phyloP scores from a whole-genome alignment of 2,329 filamentous ascomycete genomes.

The Colletotrichum navitas region DNA sequence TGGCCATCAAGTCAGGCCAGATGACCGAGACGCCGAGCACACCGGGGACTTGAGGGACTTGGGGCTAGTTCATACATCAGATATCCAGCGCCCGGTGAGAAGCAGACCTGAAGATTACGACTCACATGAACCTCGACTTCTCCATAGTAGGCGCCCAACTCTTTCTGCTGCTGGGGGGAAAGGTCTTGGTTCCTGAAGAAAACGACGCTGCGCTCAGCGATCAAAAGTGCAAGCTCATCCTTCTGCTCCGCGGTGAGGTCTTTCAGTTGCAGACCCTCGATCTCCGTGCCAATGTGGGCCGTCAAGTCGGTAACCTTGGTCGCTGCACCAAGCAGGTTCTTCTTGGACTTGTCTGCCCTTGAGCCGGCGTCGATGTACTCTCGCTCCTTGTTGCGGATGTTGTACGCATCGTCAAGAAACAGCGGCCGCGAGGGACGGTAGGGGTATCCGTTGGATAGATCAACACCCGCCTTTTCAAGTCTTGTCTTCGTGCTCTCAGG shows the following conservation, averaged over 20 bases:
- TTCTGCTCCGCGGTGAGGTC: constrained; percentile 70
- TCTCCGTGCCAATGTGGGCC: constrained; percentile 72
- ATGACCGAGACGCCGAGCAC: constrained; percentile 74
- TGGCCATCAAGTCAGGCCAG: constrained; percentile 76
- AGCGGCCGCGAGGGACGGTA: constrained; percentile 76
- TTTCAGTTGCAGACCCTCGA: constrained; percentile 73
- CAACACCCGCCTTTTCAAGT: constrained; percentile 76
- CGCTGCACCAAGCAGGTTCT: constrained; percentile 69
- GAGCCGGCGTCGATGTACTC: constrained; percentile 71
- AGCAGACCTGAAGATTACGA: constrained; percentile 9
- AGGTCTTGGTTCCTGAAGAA: constrained; percentile 75
- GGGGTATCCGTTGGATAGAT: constrained; percentile 78
- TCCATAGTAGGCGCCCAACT: constrained; percentile 73
- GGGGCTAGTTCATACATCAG: constrained; percentile 62
- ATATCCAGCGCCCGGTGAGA: neutral
- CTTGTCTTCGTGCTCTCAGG: constrained; percentile 69
- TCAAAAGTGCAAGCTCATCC: constrained; percentile 72
- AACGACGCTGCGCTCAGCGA: constrained; percentile 75
- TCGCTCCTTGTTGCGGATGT: constrained; percentile 70
- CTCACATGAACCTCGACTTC: constrained; percentile 77
- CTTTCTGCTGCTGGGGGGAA: constrained; percentile 71
- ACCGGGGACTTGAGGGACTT: constrained; percentile 78
- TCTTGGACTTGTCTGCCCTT: constrained; percentile 75
- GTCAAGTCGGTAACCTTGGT: constrained; percentile 74
- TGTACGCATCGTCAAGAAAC: constrained; percentile 77